Conservation (phyloP, 805 yeast genomes). For the Metschnikowia lachancei region DNA sequence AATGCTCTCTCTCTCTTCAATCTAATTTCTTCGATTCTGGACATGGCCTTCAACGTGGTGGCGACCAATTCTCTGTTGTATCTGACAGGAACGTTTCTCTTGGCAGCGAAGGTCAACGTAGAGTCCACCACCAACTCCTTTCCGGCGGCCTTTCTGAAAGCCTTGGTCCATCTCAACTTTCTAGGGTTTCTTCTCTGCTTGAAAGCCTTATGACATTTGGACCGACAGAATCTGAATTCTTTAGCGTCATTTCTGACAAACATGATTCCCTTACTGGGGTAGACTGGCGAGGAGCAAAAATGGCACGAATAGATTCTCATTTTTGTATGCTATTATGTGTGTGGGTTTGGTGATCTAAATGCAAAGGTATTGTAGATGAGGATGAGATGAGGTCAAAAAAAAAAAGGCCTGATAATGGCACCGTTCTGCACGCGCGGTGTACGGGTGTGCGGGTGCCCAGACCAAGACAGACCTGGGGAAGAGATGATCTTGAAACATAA, state of each 20-base stretch:
- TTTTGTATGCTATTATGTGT: slow-evolving; percentile 15
- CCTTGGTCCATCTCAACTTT: slow-evolving; percentile 97
- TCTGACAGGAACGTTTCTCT: slow-evolving; percentile 97
- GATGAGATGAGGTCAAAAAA: slow-evolving; percentile 20
- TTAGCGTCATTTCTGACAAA: slow-evolving; percentile 98
- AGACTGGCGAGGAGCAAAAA: slow-evolving; percentile 96
- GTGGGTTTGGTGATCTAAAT: slow-evolving; percentile 6
- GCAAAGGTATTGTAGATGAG: slow-evolving; percentile 8
- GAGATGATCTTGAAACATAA: not conserved
- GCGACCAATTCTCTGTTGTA: slow-evolving; percentile 95
- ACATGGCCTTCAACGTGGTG: slow-evolving; percentile 92
- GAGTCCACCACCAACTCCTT: slow-evolving; percentile 97
- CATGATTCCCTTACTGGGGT: slow-evolving; percentile 85
- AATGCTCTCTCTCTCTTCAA: slow-evolving; percentile 95
- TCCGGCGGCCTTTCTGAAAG: slow-evolving; percentile 98
- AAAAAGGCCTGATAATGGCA: slow-evolving; percentile 5
- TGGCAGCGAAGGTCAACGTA: slow-evolving; percentile 91
- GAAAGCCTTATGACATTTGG: slow-evolving; percentile 96
- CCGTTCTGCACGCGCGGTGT: slow-evolving; percentile 14
- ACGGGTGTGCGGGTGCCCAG: slow-evolving; percentile 18
- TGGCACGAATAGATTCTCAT: slow-evolving; percentile 93
- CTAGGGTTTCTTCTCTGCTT: slow-evolving; percentile 98
- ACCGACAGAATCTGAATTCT: slow-evolving; percentile 95
- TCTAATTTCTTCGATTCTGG: slow-evolving; percentile 93
- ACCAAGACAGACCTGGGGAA: slow-evolving; percentile 3